Conservation (phyloP, 805 yeast genomes). For the Sugiyamaella valdiviana region DNA sequence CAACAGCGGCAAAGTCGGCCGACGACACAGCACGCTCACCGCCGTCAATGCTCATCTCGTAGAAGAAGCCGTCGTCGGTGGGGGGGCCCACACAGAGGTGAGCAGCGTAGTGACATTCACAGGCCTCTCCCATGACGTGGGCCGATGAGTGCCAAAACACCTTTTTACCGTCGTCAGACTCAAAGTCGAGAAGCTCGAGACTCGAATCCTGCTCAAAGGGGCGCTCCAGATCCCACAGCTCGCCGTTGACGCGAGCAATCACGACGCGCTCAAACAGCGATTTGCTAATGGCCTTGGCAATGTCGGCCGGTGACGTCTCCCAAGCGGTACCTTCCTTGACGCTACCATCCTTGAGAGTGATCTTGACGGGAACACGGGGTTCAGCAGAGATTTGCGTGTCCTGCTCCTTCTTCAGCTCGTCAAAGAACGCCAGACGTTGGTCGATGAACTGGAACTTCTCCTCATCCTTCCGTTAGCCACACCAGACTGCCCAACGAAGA, state of each 20-base stretch:
- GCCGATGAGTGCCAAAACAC: slow-evolving; percentile 99
- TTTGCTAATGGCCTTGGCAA: slow-evolving; percentile 79
- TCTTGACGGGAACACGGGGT: slow-evolving; percentile 58
- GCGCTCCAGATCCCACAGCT: slow-evolving; percentile 91
- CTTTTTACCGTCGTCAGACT: slow-evolving; percentile 85
- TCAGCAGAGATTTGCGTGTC: slow-evolving; percentile 63
- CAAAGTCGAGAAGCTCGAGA: slow-evolving; percentile 84
- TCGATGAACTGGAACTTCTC: slow-evolving; percentile 85
- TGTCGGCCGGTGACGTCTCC: slow-evolving; percentile 85
- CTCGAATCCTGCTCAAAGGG: slow-evolving; percentile 70
- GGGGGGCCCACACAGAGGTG: slow-evolving; percentile 95
- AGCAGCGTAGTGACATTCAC: slow-evolving; percentile 94
- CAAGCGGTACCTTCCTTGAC: slow-evolving; percentile 71
- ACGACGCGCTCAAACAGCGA: slow-evolving; percentile 85
- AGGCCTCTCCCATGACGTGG: slow-evolving; percentile 95
- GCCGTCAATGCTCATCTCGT: slow-evolving; percentile 82
- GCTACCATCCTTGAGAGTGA: slow-evolving; percentile 84
- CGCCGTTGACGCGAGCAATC: slow-evolving; percentile 84
- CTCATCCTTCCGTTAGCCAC: slow-evolving; percentile 30
- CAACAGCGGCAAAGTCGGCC: slow-evolving; percentile 77
- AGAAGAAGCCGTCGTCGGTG: slow-evolving; percentile 94
- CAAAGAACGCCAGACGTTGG: slow-evolving; percentile 71
- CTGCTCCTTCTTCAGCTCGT: slow-evolving; percentile 68
- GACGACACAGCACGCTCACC: slow-evolving; percentile 74
- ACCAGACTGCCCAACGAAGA: no score